Conservation (phyloP, 2,329 filamentous ascomycete genomes). For the Pseudogymnoascus sp. region DNA sequence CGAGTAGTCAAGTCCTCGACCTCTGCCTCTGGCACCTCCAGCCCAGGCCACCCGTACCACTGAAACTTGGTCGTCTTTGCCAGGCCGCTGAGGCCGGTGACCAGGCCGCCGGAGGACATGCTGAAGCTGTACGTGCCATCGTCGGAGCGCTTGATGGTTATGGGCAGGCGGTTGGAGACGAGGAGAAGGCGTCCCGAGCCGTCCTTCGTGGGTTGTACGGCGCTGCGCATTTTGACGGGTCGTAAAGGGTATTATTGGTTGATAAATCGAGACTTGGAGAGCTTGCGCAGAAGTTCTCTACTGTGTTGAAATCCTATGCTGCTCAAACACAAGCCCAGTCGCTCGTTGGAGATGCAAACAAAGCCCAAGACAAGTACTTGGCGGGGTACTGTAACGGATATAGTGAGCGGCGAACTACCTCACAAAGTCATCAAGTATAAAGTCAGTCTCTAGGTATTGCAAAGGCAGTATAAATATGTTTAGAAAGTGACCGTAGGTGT, state of each 20-base stretch:
- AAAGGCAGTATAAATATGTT: not conserved
- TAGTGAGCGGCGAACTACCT: not conserved
- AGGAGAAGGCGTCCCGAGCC: conserved; percentile 53
- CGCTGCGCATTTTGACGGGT: not conserved
- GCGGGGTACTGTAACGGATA: conserved; percentile 1
- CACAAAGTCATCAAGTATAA: not conserved
- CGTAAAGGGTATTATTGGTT: not conserved
- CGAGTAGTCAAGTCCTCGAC: conserved; percentile 63
- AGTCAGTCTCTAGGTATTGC: not conserved
- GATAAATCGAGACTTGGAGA: not conserved
- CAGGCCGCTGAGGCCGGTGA: conserved; percentile 84
- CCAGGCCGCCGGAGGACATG: conserved; percentile 93
- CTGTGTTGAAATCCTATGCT: not conserved
- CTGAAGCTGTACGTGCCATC: conserved; percentile 88
- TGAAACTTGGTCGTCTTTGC: conserved; percentile 90
- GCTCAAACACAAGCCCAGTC: not conserved
- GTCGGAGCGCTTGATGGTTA: conserved; percentile 89
- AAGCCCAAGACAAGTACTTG: not conserved
- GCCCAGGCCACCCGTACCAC: conserved; percentile 97
- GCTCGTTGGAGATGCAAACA: not conserved
- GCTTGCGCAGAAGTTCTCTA: not conserved
- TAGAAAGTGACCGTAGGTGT: not conserved
- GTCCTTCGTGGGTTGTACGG: not conserved
- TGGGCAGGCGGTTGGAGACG: conserved; percentile 88
- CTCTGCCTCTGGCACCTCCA: conserved; percentile 83